Base-by-base conservation (phyloP, 345 rosid species). In the Sonneratia caseolaris region DNA sequence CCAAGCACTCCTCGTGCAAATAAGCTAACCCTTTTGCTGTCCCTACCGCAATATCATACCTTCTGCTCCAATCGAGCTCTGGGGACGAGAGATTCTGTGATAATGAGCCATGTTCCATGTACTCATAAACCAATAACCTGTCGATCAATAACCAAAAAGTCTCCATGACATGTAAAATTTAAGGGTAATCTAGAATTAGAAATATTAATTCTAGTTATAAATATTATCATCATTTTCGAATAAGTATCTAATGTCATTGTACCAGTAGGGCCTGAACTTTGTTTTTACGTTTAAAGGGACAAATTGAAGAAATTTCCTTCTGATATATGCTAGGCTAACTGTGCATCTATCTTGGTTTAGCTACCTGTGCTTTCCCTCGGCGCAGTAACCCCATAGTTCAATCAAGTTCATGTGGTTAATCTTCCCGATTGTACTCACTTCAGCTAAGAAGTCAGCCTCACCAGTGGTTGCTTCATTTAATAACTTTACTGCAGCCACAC, bases 381-480 rank as follows among this genome's bases (percentile, higher is more conserved):
- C 72, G 36, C 79, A 79, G 74, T 69, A 79, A 38, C 82, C 82
- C 68, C 56, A 71, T 70, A 79, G 57, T 56, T 67, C 75, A 53
- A 76, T 75, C 75, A 80, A 75, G 68, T 67, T 77, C 16, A 80
- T 42, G 72, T 80, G 83, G 76, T 77, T 79, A 2, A 80, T 68
- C 76, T 75, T 51, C 76, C 80, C 69, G 15, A 80, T 77, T 37
- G 78, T 68, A 73, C 74, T 66, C 3, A 70, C 78, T 67, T 80
- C 80, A 15, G 83, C 83, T 53, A 80, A 65, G 47, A 80, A 80
- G 40, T 69, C 75, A 19, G 72, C 76, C n/a, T 77, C 72, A 11
- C 75, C 80, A 37, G 73, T 75, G 1, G 48, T 66, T 3, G 72
- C 74, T 2, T 69, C 42, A 51, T 72, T 66, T n/a, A 80, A 53